phyloP scores from a whole-genome alignment of 225 moss, liverwort and hornwort species.

The Marchantia paleacea region DNA sequence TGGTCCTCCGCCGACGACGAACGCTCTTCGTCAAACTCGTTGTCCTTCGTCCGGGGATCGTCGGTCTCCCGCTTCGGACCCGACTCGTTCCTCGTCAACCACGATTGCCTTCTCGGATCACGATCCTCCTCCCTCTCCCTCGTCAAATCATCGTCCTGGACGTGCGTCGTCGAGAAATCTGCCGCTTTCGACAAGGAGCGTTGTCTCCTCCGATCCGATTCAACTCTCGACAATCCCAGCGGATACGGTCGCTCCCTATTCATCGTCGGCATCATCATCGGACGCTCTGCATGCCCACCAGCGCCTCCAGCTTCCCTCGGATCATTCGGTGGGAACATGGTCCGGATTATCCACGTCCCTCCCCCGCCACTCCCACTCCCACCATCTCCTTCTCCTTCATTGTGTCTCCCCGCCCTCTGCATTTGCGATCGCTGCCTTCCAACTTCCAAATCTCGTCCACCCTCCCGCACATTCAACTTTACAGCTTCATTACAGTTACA shows the following conservation, averaged over 20 bases:
- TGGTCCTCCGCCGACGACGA: neutral
- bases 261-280: conserved; percentile 5
- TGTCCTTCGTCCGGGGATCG: neutral
- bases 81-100: neutral
- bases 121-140: neutral
- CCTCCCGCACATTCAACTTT: too few relatives aligned
- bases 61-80: neutral
- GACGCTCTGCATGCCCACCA: neutral
- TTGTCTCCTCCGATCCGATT: conserved; percentile 13
- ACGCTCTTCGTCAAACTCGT: neutral
- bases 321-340: conserved; percentile 4
- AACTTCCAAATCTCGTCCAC: too few relatives aligned
- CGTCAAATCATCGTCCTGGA: neutral
- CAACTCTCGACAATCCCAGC: neutral
- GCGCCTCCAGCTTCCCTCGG: neutral
- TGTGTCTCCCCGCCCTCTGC: too few relatives aligned
- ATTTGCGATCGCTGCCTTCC: too few relatives aligned
- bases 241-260: conserved; percentile 7
- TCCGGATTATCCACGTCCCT: too few relatives aligned
- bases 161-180: neutral
- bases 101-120: neutral
- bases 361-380: neutral
- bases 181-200: neutral
- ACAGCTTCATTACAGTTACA: too few relatives aligned
- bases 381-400: neutral